Base-by-base conservation (phyloP, 2,329 filamentous ascomycete genomes). In the Dothistroma pini region DNA sequence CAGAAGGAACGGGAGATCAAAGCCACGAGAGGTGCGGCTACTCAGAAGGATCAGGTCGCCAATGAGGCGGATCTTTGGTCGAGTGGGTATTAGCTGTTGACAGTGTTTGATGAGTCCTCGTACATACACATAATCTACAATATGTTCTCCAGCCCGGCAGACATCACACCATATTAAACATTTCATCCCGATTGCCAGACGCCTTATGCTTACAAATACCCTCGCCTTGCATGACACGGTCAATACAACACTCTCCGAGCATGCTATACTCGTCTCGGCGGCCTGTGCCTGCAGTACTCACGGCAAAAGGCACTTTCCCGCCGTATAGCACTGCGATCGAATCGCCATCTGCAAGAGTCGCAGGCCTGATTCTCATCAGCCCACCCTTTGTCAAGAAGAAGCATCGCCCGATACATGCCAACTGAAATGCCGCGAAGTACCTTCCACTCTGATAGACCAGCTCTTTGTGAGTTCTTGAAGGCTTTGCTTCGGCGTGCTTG, bases 61-160 rank as follows among this genome's bases (percentile, higher is more conserved):
- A 83, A 79, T 66, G 78, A 80, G 16, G 84, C 87, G 1, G 88
- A 90, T 12, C 72, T 89, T 38, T 90, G 88, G 88, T 68, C 70
- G 11, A 64, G 65, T 59, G 63, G 52, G 1, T 67, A 67, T 47
- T 60, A 32, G 52, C 25, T 3, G 25, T 29, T n/a, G n/a, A n/a
- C n/a, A n/a, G n/a, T n/a, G n/a, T n/a, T n/a, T n/a, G n/a, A n/a
- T n/a, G n/a, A 34, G 14, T 53, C 6, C 25, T 19, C 22, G 6
- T 34, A 12, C 19, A 11, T 53, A 19, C 16, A 34, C 34, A 25
- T 22, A 31, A 9, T 29, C 11, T 16, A 9, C 9, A 8, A 31
- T 14, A 51, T 51, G 29, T 12, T 11, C 25, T 12, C 7, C 3
- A 0, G 10, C 6, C 21, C 3, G 29, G 6, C 19, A 53, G 10